Evolutionary conservation across 2,329 filamentous ascomycete genomes (phyloP).

Genomic region (Penicillium sp.): DNA sequence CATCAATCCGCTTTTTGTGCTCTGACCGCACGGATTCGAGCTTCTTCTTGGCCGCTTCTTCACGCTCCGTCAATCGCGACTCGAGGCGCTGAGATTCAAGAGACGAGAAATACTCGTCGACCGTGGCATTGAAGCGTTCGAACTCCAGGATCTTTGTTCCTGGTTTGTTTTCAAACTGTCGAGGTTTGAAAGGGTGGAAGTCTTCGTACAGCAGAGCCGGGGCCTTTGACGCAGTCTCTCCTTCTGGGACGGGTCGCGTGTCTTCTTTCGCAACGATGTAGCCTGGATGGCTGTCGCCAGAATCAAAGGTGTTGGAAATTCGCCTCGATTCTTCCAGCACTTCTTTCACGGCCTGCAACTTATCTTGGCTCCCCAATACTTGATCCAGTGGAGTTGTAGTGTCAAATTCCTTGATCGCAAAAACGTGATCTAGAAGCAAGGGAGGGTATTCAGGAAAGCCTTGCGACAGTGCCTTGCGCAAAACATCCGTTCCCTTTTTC

Average conservation of each 20-base stretch:
- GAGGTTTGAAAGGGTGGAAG: slow-evolving; percentile 87
- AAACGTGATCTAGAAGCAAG: slow-evolving; percentile 79
- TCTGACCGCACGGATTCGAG: slow-evolving; percentile 80
- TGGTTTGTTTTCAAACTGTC: slow-evolving; percentile 69
- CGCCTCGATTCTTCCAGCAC: slow-evolving; percentile 68
- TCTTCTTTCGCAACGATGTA: slow-evolving; percentile 78
- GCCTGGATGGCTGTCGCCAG: slow-evolving; percentile 65
- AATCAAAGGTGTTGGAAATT: slow-evolving; percentile 67
- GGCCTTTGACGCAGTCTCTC: slow-evolving; percentile 34
- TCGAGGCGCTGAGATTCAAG: slow-evolving; percentile 91
- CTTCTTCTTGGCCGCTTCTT: slow-evolving; percentile 77
- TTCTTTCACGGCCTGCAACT: slow-evolving; percentile 64
- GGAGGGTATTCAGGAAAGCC: slow-evolving; percentile 88
- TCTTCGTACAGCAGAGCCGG: slow-evolving; percentile 75
- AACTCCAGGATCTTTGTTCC: slow-evolving; percentile 69
- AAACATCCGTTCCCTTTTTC: slow-evolving; percentile 69
- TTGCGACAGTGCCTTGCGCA: slow-evolving; percentile 76
- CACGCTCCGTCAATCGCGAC: slow-evolving; percentile 75
- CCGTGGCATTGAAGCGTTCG: slow-evolving; percentile 83
- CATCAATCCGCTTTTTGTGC: slow-evolving; percentile 80
- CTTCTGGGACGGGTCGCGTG: slow-evolving; percentile 35
- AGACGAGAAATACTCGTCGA: slow-evolving; percentile 96
- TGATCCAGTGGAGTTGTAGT: slow-evolving; percentile 63
- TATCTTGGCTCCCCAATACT: slow-evolving; percentile 62
- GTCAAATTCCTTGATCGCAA: slow-evolving; percentile 69